phyloP scores from a whole-genome alignment of 129 eudicot species.

The Flaveria linearis region DNA sequence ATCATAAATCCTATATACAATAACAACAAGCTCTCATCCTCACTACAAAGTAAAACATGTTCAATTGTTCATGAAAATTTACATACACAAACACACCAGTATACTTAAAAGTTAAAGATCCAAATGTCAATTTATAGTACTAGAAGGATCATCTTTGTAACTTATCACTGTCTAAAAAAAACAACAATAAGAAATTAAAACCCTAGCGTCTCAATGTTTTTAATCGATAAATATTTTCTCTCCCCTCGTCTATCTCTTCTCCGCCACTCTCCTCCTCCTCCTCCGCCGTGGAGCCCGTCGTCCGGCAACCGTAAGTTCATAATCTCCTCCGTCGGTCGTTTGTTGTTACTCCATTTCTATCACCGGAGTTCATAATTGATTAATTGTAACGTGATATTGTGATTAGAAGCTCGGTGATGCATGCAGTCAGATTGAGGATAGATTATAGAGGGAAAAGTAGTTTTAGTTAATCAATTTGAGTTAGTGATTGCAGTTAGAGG shows the following conservation, averaged over 20 bases:
- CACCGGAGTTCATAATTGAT: neutral
- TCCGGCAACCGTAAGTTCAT: slow-evolving; percentile 31
- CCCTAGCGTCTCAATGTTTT: slow-evolving; percentile 34
- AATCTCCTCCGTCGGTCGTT: neutral
- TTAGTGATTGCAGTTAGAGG: slow-evolving; percentile 12
- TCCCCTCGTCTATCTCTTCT: slow-evolving; percentile 34
- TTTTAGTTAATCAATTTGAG: neutral
- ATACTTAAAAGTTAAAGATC: neutral
- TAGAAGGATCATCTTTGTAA: slow-evolving; percentile 9
- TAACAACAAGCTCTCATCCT: too few species aligned
- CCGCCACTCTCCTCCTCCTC: slow-evolving; percentile 38
- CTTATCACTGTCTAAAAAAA: slow-evolving; percentile 18
- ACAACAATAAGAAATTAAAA: slow-evolving; percentile 21
- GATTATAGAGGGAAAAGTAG: neutral
- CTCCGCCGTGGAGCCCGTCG: slow-evolving; percentile 11
- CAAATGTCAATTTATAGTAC: neutral
- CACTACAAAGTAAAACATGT: too few species aligned
- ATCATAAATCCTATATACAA: too few species aligned
- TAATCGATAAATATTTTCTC: slow-evolving; percentile 37
- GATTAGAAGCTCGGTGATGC: neutral
- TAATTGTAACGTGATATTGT: neutral
- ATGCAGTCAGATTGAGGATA: too few species aligned
- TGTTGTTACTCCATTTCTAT: neutral
- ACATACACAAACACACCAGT: too few species aligned
- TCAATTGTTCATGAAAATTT: too few species aligned